These are phyloP conservation scores for Bipolaris zeicola DNA, from an alignment of 2,329 filamentous ascomycete species.

Conservation along the genomic window DNA sequence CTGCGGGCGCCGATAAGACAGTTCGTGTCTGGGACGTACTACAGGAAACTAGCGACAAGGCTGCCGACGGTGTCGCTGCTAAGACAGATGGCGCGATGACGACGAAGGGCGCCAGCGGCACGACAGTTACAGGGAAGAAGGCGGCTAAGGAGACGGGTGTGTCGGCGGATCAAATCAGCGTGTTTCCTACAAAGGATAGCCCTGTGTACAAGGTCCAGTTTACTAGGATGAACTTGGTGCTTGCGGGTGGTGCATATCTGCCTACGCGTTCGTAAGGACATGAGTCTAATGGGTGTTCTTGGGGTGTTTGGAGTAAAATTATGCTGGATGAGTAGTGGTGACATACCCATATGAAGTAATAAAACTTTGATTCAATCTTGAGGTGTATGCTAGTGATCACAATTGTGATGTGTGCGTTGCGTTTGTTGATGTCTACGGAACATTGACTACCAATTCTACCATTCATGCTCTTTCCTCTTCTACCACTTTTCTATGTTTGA, in stretches of 20 bases:
- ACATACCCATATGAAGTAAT: slow-evolving; percentile 8
- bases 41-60: slow-evolving; percentile 65
- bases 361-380: no score
- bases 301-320: not conserved
- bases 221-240: slow-evolving; percentile 91
- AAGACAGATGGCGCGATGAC: slow-evolving; percentile 61
- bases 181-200: slow-evolving; percentile 94
- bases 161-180: slow-evolving; percentile 90
- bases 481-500: not conserved
- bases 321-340: slow-evolving; percentile 2
- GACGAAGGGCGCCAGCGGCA: slow-evolving; percentile 55
- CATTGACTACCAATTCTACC: not conserved
- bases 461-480: not conserved
- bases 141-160: slow-evolving; percentile 89
- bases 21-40: slow-evolving; percentile 93
- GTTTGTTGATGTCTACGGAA: not conserved
- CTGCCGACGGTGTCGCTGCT: slow-evolving; percentile 55
- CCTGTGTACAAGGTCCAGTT: slow-evolving; percentile 93
- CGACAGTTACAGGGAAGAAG: slow-evolving; percentile 61
- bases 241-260: slow-evolving; percentile 77
- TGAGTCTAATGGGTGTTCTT: not conserved
- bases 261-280: slow-evolving; percentile 42
- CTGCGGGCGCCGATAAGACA: slow-evolving; percentile 88
- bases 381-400: not conserved
- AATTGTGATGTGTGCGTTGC: no score